Conservation (phyloP, 257 asterid species). For the Nicotiana benthamiana region DNA sequence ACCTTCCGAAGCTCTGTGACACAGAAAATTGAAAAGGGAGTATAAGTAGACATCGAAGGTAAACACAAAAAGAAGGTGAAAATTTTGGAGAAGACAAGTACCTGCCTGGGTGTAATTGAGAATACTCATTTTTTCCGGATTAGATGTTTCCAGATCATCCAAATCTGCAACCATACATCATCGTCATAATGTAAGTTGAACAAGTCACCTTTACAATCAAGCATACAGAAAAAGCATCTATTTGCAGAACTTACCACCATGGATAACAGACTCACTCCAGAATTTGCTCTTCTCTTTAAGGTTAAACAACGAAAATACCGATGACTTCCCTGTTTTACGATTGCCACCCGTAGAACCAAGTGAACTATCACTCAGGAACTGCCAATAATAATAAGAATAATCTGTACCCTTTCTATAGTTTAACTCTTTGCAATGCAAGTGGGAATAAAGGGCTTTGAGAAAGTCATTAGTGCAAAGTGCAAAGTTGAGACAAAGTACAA, state of each 20-base stretch:
- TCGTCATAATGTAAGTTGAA: slow-evolving; percentile 5
- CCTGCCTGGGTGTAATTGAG: slow-evolving; percentile 98
- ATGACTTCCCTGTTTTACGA: slow-evolving; percentile 50
- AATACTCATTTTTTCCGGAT: slow-evolving; percentile 43
- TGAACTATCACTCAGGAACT: slow-evolving; percentile 51
- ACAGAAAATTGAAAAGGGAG: neutral
- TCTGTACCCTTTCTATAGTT: neutral
- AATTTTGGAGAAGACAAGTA: slow-evolving; percentile 38
- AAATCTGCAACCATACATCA: slow-evolving; percentile 37
- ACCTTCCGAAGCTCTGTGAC: neutral
- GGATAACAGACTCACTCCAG: slow-evolving; percentile 95
- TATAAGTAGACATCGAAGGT: neutral
- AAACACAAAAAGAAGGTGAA: neutral
- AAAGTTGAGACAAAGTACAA: neutral
- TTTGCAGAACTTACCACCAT: slow-evolving; percentile 42
- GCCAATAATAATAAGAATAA: slow-evolving; percentile 2
- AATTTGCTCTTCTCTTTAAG: slow-evolving; percentile 86
- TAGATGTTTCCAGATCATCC: slow-evolving; percentile 71
- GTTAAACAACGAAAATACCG: slow-evolving; percentile 88
- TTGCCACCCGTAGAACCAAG: slow-evolving; percentile 50
- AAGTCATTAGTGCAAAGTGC: neutral
- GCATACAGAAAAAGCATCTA: neutral
- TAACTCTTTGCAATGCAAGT: neutral
- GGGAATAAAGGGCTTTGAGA: neutral
- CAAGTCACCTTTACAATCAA: neutral